These are phyloP conservation scores for Flaveria bidentis DNA, from an alignment of 129 eudicot species.

Conservation along the genomic window DNA sequence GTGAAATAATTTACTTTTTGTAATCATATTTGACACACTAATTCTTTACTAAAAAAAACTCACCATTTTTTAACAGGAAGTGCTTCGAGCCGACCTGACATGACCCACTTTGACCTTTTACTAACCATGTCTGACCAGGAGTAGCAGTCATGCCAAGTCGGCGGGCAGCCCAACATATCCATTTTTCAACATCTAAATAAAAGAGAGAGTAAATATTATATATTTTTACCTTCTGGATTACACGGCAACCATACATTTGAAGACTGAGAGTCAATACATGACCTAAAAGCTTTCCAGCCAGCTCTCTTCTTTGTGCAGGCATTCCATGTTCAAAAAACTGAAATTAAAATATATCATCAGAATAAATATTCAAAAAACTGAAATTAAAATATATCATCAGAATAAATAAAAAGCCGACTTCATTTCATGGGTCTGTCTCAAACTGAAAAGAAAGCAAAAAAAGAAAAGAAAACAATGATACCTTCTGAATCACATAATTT, in stretches of 20 bases:
- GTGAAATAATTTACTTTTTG: no score
- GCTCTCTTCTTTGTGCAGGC: slow-evolving; percentile 68
- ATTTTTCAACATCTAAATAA: neutral
- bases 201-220: neutral
- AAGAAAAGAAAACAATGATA: slow-evolving; percentile 26
- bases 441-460: neutral
- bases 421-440: neutral
- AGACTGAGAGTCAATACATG: slow-evolving; percentile 74
- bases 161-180: no score
- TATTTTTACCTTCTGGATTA: slow-evolving; percentile 65
- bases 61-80: neutral
- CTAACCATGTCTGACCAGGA: no score
- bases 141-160: no score
- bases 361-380: slow-evolving; percentile 54
- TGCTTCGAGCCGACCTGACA: neutral
- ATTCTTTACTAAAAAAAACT: neutral
- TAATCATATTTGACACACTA: neutral
- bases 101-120: neutral
- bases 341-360: slow-evolving; percentile 16
- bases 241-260: slow-evolving; percentile 84
- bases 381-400: slow-evolving; percentile 16
- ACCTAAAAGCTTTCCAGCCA: slow-evolving; percentile 66
- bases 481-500: slow-evolving; percentile 92
- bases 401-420: neutral
- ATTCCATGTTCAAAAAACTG: slow-evolving; percentile 83